Conservation (phyloP, 306 rosid species). For the Lupinus albus region DNA sequence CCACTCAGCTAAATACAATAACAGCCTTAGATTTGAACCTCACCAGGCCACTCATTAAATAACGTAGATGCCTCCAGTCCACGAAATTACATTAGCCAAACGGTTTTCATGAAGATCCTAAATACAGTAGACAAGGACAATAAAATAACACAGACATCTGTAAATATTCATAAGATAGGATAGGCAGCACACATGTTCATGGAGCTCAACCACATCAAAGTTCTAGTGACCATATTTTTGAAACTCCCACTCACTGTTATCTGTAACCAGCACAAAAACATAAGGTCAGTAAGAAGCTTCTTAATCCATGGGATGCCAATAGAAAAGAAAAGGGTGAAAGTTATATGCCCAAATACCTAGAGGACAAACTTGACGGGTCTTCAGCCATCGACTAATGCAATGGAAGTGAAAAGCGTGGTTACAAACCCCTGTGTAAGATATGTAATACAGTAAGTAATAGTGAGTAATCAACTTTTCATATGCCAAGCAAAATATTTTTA, state of each 20-base stretch:
- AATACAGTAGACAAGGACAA: conserved; percentile 26
- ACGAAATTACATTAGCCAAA: conserved; percentile 20
- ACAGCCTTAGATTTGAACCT: too few relatives aligned
- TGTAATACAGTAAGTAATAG: conserved; percentile 22
- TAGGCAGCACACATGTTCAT: conserved; percentile 18
- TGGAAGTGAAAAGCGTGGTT: conserved; percentile 63
- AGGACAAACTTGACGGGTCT: conserved; percentile 70
- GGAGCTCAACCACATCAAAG: conserved; percentile 30
- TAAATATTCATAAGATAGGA: conserved; percentile 33
- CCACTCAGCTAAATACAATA: too few relatives aligned
- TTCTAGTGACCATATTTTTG: conserved; percentile 92
- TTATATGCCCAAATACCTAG: conserved; percentile 57
- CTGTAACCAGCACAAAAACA: conserved; percentile 46
- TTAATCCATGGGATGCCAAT: neutral
- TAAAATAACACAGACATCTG: neutral
- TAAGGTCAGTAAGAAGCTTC: conserved; percentile 22
- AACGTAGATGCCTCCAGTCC: too few relatives aligned
- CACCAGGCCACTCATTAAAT: too few relatives aligned
- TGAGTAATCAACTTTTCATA: conserved; percentile 12
- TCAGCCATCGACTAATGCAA: conserved; percentile 62
- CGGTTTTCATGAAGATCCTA: conserved; percentile 25
- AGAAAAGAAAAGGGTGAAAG: conserved; percentile 22
- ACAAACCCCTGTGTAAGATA: conserved; percentile 53
- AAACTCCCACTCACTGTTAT: conserved; percentile 96
- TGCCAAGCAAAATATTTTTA: conserved; percentile 11